Conservation (phyloP, 2,329 filamentous ascomycete genomes). For the Talaromyces pinophilus region DNA sequence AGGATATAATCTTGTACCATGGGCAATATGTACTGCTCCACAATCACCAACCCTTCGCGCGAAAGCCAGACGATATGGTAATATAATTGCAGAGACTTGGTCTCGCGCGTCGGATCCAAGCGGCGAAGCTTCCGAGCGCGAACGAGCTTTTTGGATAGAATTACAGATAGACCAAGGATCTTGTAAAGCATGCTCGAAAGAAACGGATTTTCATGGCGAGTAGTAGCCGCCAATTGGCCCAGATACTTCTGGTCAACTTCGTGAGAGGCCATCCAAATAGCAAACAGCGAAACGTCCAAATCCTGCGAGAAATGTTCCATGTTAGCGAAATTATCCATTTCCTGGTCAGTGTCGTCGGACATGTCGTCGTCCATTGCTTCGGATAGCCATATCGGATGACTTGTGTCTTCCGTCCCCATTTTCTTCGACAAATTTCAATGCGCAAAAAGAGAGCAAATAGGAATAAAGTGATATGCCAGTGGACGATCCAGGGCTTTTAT, state of each 20-base stretch:
- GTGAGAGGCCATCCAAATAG: slow-evolving; percentile 80
- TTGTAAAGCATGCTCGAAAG: slow-evolving; percentile 79
- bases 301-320: slow-evolving; percentile 31
- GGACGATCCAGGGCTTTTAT: slow-evolving; percentile 10
- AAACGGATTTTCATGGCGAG: slow-evolving; percentile 73
- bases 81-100: slow-evolving; percentile 79
- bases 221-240: slow-evolving; percentile 79
- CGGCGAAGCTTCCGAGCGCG: slow-evolving; percentile 79
- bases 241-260: slow-evolving; percentile 98
- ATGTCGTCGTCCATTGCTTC: neutral
- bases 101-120: slow-evolving; percentile 75
- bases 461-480: neutral
- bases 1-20: slow-evolving; percentile 77
- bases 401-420: slow-evolving; percentile 7
- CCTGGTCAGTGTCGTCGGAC: slow-evolving; percentile 9
- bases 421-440: neutral
- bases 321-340: slow-evolving; percentile 29
- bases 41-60: slow-evolving; percentile 81
- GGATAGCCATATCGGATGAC: neutral
- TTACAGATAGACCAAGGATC: slow-evolving; percentile 84
- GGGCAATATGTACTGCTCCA: slow-evolving; percentile 83
- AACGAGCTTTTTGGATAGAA: slow-evolving; percentile 80
- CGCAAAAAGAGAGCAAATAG: neutral
- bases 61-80: slow-evolving; percentile 95
- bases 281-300: slow-evolving; percentile 36